A percentile compares a stretch with the other conserved stretches of the same genome.
These are phyloP conservation scores for Penicillium sp. DNA, from an alignment of 2,329 filamentous ascomycete genomes.

Conservation along the genomic window DNA sequence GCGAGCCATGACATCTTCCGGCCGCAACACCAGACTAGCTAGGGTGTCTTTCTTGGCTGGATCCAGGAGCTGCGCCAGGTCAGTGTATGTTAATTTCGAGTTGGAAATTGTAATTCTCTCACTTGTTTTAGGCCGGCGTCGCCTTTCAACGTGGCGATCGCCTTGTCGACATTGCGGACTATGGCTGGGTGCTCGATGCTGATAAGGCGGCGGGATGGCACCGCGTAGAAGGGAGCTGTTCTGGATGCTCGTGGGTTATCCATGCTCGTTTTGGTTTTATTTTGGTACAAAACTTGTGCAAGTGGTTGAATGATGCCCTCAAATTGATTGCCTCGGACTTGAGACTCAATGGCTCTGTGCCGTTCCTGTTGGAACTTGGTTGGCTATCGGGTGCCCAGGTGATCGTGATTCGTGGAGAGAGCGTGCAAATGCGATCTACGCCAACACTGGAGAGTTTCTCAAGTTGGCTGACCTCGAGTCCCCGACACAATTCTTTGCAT, in stretches of 20 bases:
- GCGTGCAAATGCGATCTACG: not conserved
- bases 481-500: too few species aligned
- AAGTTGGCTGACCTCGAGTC: not conserved
- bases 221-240: conserved; percentile 48
- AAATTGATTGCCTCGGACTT: not conserved
- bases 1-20: conserved; percentile 72
- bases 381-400: not conserved
- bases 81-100: conserved; percentile 4
- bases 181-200: conserved; percentile 66
- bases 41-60: conserved; percentile 47
- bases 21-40: conserved; percentile 70
- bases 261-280: conserved; percentile 14
- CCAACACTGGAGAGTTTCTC: not conserved
- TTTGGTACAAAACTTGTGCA: not conserved
- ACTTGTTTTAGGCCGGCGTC: conserved; percentile 53
- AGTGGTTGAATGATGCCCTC: not conserved
- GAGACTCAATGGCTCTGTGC: not conserved
- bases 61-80: conserved; percentile 43
- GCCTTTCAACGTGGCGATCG: conserved; percentile 60
- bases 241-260: conserved; percentile 21
- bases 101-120: not conserved
- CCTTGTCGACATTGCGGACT: conserved; percentile 61
- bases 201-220: conserved; percentile 54
- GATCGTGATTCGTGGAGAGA: too few species aligned
- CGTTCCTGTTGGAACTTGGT: not conserved